Base-by-base conservation (phyloP, 192 early-diverging fungal species). In the Backusella macrospora region DNA sequence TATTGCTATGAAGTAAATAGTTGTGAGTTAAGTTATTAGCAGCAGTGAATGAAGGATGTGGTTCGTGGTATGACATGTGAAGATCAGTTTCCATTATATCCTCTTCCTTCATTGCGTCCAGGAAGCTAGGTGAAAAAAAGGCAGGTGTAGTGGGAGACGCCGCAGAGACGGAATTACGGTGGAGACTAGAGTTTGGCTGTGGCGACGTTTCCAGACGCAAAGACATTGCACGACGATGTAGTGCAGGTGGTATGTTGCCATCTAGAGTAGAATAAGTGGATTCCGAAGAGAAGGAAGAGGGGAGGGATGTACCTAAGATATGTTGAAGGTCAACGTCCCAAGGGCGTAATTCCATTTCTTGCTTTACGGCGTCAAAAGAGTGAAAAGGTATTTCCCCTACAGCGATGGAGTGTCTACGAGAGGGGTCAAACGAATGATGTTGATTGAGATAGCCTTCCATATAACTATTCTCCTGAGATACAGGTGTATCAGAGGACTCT, bases 71-170 rank as follows among this genome's bases (percentile, higher is more conserved):
- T 44, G 67, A 26, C 7, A 37, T 39, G 39, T 65, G 29, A 4
- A 55, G 52, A 13, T 59, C 52, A 59, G 7, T 71, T 13, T 55
- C 48, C 46, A 49, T 26, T 21, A 46, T 70, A 26, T 72, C 83
- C 39, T 78, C 86, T 75, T 75, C 79, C 63, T 81, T 81, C 66
- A 92, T 78, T 10, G 91, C 88, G 18, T 91, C 89, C 42, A 88
- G 75, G 71, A 92, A 92, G 63, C 84, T 86, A 37, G 91, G 91
- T 42, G 91, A 88, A 46, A 92, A 92, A 82, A 92, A 90, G 26
- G 86, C 87, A 0, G 91, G 89, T 13, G 91, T 90, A 15, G 80
- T 81, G 8, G 89, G 90, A 39, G 55, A 40, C 8, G 70, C 46
- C 10, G 47, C 40, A 2, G 65, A 70, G 21, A 43, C 10, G 5